A percentile compares a stretch with the other conserved stretches of the same genome.
Conservation (phyloP, 768 basidiomycete species). For the Paxillus rubicundulus region DNA sequence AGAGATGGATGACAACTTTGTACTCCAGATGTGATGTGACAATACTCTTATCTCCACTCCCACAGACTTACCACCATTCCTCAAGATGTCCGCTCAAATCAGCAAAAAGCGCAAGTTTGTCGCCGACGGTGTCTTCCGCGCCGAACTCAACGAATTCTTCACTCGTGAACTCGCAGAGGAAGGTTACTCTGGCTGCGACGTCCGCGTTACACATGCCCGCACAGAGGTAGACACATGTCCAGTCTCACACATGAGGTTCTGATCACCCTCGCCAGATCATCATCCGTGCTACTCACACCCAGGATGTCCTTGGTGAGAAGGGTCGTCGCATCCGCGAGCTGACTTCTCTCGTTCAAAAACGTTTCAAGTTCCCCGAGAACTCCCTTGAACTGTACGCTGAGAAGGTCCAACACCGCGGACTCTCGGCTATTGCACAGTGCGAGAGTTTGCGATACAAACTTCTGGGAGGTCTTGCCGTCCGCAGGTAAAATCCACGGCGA, state of each 20-base stretch:
- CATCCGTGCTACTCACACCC: slow-evolving; percentile 99
- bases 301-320: slow-evolving; percentile 98
- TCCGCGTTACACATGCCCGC: slow-evolving; percentile 97
- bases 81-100: slow-evolving; percentile 81
- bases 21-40: slow-evolving; percentile 17
- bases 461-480: slow-evolving; percentile 97
- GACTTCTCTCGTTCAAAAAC: slow-evolving; percentile 96
- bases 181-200: slow-evolving; percentile 99
- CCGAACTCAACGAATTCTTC: slow-evolving; percentile 99
- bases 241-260: background rate
- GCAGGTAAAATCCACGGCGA: slow-evolving; percentile 64
- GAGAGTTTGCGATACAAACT: slow-evolving; percentile 99
- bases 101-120: slow-evolving; percentile 99
- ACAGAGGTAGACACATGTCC: slow-evolving; percentile 66
- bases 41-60: slow-evolving; percentile 22
- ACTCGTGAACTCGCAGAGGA: slow-evolving; percentile 97
- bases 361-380: slow-evolving; percentile 99
- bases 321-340: slow-evolving; percentile 99
- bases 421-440: slow-evolving; percentile 98
- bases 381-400: slow-evolving; percentile 98
- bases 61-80: slow-evolving; percentile 12
- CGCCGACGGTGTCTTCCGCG: slow-evolving; percentile 98
- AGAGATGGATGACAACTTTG: slow-evolving; percentile 21
- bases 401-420: slow-evolving; percentile 97
- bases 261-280: slow-evolving; percentile 65